Base-by-base conservation (phyloP, 371 early-diverging fungal species). In the Spiromyces aspiralis region DNA sequence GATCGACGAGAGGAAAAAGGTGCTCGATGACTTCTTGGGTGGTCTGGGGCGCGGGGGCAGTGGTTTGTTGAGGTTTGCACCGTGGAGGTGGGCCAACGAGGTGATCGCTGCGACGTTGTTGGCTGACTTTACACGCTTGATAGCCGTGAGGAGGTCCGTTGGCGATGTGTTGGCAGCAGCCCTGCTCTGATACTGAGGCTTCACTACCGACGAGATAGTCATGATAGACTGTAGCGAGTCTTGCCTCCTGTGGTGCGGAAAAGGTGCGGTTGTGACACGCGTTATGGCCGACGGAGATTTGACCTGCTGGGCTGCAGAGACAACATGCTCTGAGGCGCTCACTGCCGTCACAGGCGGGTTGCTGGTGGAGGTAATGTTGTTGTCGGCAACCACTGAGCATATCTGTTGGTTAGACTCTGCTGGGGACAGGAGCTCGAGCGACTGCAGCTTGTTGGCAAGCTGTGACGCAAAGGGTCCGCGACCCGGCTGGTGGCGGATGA, bases 401-500 rank as follows among this genome's bases (percentile, higher is more conserved):
- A n/a, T n/a, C n/a, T n/a, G n/a, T n/a, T n/a, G n/a, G n/a, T n/a
- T n/a, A n/a, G n/a, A n/a, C n/a, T n/a, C n/a, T n/a, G n/a, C n/a
- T n/a, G n/a, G n/a, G 3, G 62, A 62, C 43, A 64, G 25, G 43
- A 64, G 45, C 48, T 58, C 54, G 6, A 62, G 62, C 12, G 64
- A 57, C 27, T 63, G 55, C 47, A 73, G 55, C 48, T 69, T 70
- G 24, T 61, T 54, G 6, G 70, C 58, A 35, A 72, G 67, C 10
- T 64, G 41, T 23, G 60, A 53, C 19, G 66, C 78, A 60, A 74
- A 75, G 24, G 59, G 51, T 13, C 60, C 64, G 26, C 74, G 61
- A n/a, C 62, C 61, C 1, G 60, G 62, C 47, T 74, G 72, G 54
- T 50, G 51, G 49, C 59, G 59, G 23, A 76, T 74, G 47, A 68